A percentile compares a stretch with the other conserved stretches of the same genome.
These are phyloP conservation scores for Cercospora sesami DNA, from an alignment of 2,329 filamentous ascomycete genomes.

Conservation along the genomic window DNA sequence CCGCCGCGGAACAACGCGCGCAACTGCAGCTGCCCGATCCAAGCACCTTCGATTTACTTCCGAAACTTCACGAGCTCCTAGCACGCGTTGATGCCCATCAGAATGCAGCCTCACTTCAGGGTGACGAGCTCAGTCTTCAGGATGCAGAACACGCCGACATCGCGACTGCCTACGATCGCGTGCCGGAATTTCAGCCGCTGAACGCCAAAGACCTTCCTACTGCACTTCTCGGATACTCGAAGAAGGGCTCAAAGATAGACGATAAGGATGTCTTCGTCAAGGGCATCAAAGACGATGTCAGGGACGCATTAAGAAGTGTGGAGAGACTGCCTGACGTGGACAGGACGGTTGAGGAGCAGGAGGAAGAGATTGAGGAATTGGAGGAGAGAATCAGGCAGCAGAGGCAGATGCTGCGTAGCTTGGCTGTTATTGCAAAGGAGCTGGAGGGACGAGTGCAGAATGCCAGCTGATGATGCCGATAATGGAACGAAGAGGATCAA, in stretches of 20 bases:
- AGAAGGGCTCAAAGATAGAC: background rate
- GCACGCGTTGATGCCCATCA: constrained; percentile 57
- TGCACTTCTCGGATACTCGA: constrained; percentile 59
- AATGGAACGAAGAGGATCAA: background rate
- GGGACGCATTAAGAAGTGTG: constrained; percentile 67
- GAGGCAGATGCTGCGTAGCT: constrained; percentile 56
- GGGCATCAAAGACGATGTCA: constrained; percentile 67
- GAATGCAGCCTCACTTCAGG: constrained; percentile 14
- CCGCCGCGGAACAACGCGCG: constrained; percentile 21
- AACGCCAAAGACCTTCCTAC: constrained; percentile 75
- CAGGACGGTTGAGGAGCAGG: constrained; percentile 66
- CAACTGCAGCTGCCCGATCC: constrained; percentile 64
- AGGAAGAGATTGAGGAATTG: constrained; percentile 66
- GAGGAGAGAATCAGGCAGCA: constrained; percentile 65
- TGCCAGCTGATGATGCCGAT: background rate
- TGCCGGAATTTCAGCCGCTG: constrained; percentile 41
- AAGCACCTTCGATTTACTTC: constrained; percentile 81
- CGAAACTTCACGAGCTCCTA: constrained; percentile 76
- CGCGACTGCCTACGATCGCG: constrained; percentile 41
- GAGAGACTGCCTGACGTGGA: constrained; percentile 68
- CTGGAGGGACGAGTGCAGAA: constrained; percentile 16
- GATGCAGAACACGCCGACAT: constrained; percentile 18
- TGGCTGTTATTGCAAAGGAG: constrained; percentile 45
- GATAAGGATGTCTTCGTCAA: constrained; percentile 49
- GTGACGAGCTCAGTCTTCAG: constrained; percentile 7